A percentile compares a stretch with the other conserved stretches of the same genome.
Conservation (phyloP, 2,329 filamentous ascomycete species). For the Venturia asperata region DNA sequence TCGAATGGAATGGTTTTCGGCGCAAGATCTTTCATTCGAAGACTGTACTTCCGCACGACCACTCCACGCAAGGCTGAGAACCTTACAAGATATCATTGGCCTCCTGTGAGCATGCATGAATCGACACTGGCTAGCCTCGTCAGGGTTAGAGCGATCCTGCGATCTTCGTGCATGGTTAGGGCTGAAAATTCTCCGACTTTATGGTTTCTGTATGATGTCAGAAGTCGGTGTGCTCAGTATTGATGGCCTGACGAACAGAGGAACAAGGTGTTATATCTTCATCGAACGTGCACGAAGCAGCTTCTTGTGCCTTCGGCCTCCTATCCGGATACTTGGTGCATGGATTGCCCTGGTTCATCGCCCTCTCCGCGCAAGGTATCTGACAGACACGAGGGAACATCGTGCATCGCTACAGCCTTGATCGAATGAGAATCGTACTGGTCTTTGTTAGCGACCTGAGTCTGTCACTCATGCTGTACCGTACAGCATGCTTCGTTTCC, state of each 20-base stretch:
- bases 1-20: too few relatives aligned
- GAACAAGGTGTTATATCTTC: not conserved
- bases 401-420: not conserved
- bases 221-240: not conserved
- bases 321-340: not conserved
- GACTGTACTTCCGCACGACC: too few relatives aligned
- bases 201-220: not conserved
- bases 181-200: constrained; percentile 5
- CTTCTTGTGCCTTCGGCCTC: not conserved
- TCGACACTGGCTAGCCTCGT: not conserved
- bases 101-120: not conserved
- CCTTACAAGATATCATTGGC: not conserved
- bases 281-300: not conserved
- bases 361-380: not conserved
- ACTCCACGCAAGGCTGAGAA: not conserved
- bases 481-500: too few relatives aligned
- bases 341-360: not conserved
- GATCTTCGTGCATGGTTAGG: not conserved
- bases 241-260: not conserved
- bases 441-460: too few relatives aligned
- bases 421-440: not conserved
- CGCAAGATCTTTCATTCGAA: too few relatives aligned
- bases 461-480: not conserved
- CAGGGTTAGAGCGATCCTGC: not conserved
- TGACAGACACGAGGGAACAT: not conserved